Conservation (phyloP, 2,329 filamentous ascomycete genomes). For the Fusarium sp. region DNA sequence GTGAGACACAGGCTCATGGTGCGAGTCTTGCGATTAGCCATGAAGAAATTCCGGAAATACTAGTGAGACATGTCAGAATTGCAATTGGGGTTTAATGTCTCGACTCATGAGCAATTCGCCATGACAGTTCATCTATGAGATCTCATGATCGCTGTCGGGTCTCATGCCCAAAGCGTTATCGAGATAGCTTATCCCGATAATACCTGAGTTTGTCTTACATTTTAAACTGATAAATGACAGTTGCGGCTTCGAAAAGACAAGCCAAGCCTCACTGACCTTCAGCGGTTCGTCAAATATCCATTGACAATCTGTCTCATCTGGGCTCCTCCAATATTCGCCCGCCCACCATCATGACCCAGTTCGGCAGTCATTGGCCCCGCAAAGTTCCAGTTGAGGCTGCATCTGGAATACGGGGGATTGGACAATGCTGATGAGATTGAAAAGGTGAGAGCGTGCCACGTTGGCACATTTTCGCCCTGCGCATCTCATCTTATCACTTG, state of each 20-base stretch:
- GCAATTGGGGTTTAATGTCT: neutral
- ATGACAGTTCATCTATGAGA: neutral
- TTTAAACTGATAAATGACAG: neutral
- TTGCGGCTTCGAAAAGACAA: neutral
- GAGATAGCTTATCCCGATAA: neutral
- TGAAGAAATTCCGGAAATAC: neutral
- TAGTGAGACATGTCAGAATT: neutral
- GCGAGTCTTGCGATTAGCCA: neutral
- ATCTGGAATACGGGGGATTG: neutral
- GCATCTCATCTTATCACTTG: neutral
- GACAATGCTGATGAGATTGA: neutral
- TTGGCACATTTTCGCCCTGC: neutral
- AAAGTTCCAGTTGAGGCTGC: neutral
- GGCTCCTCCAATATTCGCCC: neutral
- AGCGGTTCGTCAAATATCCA: neutral
- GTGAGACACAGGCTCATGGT: neutral
- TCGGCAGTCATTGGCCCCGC: neutral
- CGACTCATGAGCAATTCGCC: neutral
- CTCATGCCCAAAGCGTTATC: neutral
- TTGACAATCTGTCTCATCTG: neutral
- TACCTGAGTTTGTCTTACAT: neutral
- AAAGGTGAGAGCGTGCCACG: slow-evolving; percentile 9
- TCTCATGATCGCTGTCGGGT: neutral
- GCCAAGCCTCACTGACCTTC: neutral
- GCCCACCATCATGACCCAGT: neutral